Evolutionary conservation across 2,329 filamentous ascomycete species (phyloP).

Genomic region (Aspergillus aculeatus): DNA sequence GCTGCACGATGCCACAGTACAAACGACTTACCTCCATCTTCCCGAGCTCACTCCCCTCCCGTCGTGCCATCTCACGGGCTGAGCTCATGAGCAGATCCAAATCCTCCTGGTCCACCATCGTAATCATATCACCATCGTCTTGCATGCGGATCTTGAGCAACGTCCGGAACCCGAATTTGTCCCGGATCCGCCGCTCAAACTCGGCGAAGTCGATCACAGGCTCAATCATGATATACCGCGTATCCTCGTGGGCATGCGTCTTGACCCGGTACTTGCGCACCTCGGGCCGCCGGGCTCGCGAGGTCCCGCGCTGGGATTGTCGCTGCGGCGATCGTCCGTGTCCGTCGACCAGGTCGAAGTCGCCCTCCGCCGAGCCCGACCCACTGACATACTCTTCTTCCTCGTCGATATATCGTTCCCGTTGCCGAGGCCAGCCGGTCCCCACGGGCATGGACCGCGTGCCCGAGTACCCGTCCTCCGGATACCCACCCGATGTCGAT

Average conservation of each 20-base stretch:
- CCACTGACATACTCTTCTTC: conserved; percentile 71
- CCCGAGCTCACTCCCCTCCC: conserved; percentile 75
- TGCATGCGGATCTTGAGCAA: conserved; percentile 81
- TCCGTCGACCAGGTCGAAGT: conserved; percentile 72
- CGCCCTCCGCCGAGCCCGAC: conserved; percentile 66
- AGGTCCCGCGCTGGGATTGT: conserved; percentile 29
- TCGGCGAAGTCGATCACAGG: conserved; percentile 71
- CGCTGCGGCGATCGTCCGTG: conserved; percentile 30
- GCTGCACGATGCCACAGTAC: neutral
- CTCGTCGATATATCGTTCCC: conserved; percentile 71
- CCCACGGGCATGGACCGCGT: conserved; percentile 53
- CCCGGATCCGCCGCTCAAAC: conserved; percentile 73
- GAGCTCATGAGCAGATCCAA: conserved; percentile 79
- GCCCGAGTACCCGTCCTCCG: conserved; percentile 61
- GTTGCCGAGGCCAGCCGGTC: conserved; percentile 45
- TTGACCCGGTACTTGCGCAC: conserved; percentile 83
- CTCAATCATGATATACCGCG: conserved; percentile 85
- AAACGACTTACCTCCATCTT: conserved; percentile 82
- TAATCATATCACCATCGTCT: conserved; percentile 92
- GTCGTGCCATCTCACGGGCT: conserved; percentile 66
- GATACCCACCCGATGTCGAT: conserved; percentile 30
- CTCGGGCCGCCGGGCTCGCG: conserved; percentile 52
- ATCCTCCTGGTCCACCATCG: conserved; percentile 94
- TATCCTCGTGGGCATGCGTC: conserved; percentile 81
- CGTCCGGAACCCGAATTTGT: conserved; percentile 73